Evolutionary conservation across 805 yeast species (phyloP), one percentile per base, ranked within the genome.

Genomic region (Millerozyma acaciae): DNA sequence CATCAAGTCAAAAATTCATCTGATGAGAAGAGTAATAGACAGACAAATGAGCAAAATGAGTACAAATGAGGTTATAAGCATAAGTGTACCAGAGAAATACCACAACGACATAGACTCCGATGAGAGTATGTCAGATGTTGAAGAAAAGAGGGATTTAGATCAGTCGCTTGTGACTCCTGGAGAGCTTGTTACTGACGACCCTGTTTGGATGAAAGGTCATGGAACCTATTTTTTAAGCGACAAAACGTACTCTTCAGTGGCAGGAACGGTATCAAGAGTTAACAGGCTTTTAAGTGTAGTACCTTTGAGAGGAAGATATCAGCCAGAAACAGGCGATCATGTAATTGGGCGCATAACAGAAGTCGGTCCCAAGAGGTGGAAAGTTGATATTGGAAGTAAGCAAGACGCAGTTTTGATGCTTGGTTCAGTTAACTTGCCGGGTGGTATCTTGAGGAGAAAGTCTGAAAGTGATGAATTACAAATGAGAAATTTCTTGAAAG

Each of bases 171-270:
- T 90, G 13, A 87, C 97, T 1, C 98, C 98, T 0, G 98, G 98
- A 7, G 97, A 93, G 55, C 63, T 89, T 32, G 84, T 93, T n/a
- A 93, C 97, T 0, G 93, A 85, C 46, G 97, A 93, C 51, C 85
- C 96, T 5, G 73, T 81, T 2, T 93, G 97, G 97, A 93, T 93
- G 98, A 76, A 95, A 52, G 98, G 98, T 19, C 98, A 90, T 53
- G 98, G 98, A 5, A 93, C 97, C 0, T 93, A 87, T 55, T 76
- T 80, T 44, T 62, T 83, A 24, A 78, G 77, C 21, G 82, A 81
- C 44, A 67, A 73, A 46, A 87, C 96, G 0, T 87, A 76, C 55
- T 82, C 96, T 3, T 82, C 97, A 0, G 96, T 90, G 5, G 96
- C 96, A 0, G 99, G 99, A 4, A 78, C 80, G 8, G 80, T 93